Evolutionary conservation across 345 rosid species (phyloP), one percentile per base, ranked within the genome.

Genomic region (Cardamine chenopodiifolia): DNA sequence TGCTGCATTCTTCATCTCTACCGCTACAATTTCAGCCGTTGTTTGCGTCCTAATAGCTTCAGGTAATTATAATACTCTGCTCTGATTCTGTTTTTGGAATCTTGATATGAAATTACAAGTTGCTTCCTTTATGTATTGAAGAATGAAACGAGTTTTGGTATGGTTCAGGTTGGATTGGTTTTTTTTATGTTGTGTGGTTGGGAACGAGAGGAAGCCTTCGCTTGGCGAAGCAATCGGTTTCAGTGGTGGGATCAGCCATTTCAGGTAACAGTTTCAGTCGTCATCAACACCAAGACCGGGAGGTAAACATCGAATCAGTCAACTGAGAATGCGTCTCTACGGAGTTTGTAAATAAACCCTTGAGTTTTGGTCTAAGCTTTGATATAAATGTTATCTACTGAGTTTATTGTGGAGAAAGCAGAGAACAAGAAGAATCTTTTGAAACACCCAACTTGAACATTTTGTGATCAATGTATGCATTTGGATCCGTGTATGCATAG

Each of bases 141-240:
- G 20, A 60, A 40, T 34, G 62, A 17, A 23, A 48, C 3, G 55
- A 10, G 17, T 73, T 73, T 62, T 78, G 72, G 53, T 2, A 32
- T 65, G 85, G 85, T 57, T 73, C 89, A 95, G 97, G 97, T 79
- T 92, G 99, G 99, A 76, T 87, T 53, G 93, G 92, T 53, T 92
- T 94, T 78, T 83, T 94, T 79, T 89, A 85, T 78, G 72, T 68
- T 37, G 76, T 85, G 57, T 95, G 92, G 97, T 60, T 89, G 84
- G 93, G 85, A 58, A 75, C 85, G 20, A 86, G 77, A 82, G 91
- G 87, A 75, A 79, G 88, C 47, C 8, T 82, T 4, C 84, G 84
- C 22, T 80, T 90, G 11, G 92, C 87, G 22, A 92, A 84, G 80
- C 90, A 81, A 66, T 89, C 93, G 3, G 47, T 86, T 61, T 78